Evolutionary conservation across 805 yeast species (phyloP).

Genomic region (Spathaspora arborariae): DNA sequence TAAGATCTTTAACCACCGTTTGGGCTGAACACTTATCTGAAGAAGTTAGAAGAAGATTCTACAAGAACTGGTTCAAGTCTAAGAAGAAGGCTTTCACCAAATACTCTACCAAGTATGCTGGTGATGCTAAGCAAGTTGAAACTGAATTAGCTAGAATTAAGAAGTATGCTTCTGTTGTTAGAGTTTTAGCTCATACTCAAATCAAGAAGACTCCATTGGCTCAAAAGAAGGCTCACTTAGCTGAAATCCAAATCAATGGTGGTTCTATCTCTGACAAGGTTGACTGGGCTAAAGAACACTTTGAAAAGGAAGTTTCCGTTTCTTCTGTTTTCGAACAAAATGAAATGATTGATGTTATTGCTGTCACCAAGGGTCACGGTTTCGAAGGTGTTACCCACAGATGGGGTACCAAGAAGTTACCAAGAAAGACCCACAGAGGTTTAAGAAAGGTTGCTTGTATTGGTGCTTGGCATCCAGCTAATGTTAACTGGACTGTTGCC

Average conservation of each 20-base stretch:
- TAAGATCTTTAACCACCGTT: conserved; percentile 98
- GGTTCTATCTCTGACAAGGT: conserved; percentile 97
- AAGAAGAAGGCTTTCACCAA: conserved; percentile 99
- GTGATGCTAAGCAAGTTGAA: conserved; percentile 82
- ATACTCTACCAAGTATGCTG: conserved; percentile 97
- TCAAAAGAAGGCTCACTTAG: conserved; percentile 99
- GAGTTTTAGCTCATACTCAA: conserved; percentile 99
- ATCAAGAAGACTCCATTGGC: conserved; percentile 97
- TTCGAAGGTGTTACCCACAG: conserved; percentile 99
- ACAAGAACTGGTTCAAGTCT: conserved; percentile 99
- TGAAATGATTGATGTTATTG: conserved; percentile 97
- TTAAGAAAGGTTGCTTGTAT: conserved; percentile 99
- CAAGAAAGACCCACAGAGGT: conserved; percentile 99
- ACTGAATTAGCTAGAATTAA: conserved; percentile 97
- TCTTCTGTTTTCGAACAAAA: conserved; percentile 97
- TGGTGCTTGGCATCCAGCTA: conserved; percentile 99
- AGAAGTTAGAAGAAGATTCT: conserved; percentile 99
- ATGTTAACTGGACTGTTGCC: conserved; percentile 99
- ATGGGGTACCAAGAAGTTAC: conserved; percentile 99
- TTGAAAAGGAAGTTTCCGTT: conserved; percentile 97
- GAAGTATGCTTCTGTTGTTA: conserved; percentile 97
- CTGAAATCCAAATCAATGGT: conserved; percentile 99
- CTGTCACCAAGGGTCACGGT: conserved; percentile 99
- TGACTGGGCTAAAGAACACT: conserved; percentile 97
- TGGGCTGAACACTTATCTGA: conserved; percentile 99